Base-by-base conservation (phyloP, 1,284 basidiomycete genomes). In the Neolentinus lepideus region DNA sequence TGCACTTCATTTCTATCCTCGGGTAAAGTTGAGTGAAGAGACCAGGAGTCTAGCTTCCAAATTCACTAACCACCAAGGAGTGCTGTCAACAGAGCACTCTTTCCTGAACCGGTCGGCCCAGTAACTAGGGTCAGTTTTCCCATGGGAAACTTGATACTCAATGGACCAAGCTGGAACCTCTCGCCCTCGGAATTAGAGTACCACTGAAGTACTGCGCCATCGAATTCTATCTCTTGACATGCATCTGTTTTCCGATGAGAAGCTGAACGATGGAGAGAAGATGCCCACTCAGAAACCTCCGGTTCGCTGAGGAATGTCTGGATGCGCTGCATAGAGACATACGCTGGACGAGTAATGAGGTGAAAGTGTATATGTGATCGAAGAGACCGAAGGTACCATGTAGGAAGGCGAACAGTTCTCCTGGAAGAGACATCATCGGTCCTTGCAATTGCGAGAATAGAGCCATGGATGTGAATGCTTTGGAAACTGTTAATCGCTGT, bases 21-120 rank as follows among this genome's bases (percentile, higher is more conserved):
- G 21, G 11, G 8, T 24, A 9, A 33, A 19, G 9, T 60, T 54
- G n/a, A 60, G 53, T 12, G 12, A 25, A 26, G 47, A n/a, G 47
- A 4, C 4, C 29, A 26, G 47, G 47, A n/a, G 6, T 25, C 3
- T 6, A 50, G 47, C 14, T 12, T 25, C 16, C 11, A 26, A 33
- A 61, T 50, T 43, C 11, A 64, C 75, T 45, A 59, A 84, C 84
- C 84, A 66, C 85, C 85, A 10, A 84, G 73, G 53, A 83, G 68
- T n/a, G 87, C 85, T 16, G 77, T 74, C 43, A 90, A 69, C 11
- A 90, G 62, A 0, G 86, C 85, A 35, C 82, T 86, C 72, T 94
- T 94, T 0, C 91, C 91, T 0, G 85, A 84, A 0, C 90, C 91
- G 0, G 90, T 92, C 0, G 85, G 75, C 0, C 91, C 91, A 56